Evolutionary conservation across 306 rosid species (phyloP), one percentile per base, ranked within the genome.

Genomic region (Prunus davidiana): DNA sequence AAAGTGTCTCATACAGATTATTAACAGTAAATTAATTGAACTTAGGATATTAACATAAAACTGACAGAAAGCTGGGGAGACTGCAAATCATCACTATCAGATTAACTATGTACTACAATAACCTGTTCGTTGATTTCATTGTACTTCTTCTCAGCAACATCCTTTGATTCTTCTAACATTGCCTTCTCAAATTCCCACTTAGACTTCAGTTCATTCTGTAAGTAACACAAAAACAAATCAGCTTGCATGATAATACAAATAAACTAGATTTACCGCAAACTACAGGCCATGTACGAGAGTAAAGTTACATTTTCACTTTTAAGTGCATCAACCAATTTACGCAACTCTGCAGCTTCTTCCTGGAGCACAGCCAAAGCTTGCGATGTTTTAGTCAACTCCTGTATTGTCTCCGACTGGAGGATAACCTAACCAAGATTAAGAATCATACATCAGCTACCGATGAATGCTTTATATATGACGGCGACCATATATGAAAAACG

Each of bases 321-420:
- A 81, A 74, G 86, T 43, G 85, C 79, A 84, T 83, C 87, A 49
- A 68, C 86, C 73, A 79, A 64, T 86, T 87, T 95, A 47, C 82
- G 90, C 80, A 95, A 81, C 69, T 83, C 83, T 28, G 93, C 84
- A 15, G 89, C 89, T 80, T 95, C 97, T 80, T 80, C 88, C 78
- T 89, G 97, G 64, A 89, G 88, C 70, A 75, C 67, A 60, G 92
- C 89, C 78, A 95, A 84, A n/a, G 86, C 83, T 77, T 88, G 84
- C 3, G 99, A 95, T 18, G 97, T 92, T 91, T 88, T 90, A 12
- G 88, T 95, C 86, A 95, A 82, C 86, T 95, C 99, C 66, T 92
- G 97, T 72, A 95, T 92, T 49, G 99, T 92, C 84, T 95, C 97
- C 0, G 99, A 95, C 85, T 90, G 97, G 71, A 95, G 99, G 81